Base-by-base conservation (phyloP, 257 asterid species). In the Capsicum chinense region DNA sequence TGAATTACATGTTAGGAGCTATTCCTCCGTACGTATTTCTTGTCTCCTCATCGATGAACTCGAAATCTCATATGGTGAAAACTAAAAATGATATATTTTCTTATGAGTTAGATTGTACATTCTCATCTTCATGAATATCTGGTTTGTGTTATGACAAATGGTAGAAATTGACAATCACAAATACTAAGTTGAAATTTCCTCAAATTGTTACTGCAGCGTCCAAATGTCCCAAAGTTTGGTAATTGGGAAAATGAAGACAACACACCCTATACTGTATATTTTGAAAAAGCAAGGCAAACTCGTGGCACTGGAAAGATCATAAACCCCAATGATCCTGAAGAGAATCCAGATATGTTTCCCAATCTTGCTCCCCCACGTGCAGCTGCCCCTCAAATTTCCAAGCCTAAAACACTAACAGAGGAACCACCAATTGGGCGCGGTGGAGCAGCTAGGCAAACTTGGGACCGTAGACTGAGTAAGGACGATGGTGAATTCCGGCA, bases 241-340 rank as follows among this genome's bases (percentile, higher is more conserved):
- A 89, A 92, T 86, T 95, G 98, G 98, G 95, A 92, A n/a, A 84
- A 71, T 13, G 94, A 90, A 6, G 90, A 89, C 59, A 79, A 87
- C 44, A 96, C 91, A 26, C 98, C 98, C 9, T 92, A 93, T 92
- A 92, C 97, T 0, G 88, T 89, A 8, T 92, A 85, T 86, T 95
- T 95, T 47, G 95, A 92, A 0, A 92, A 93, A 84, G 98, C 98
- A 37, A 88, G 98, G 83, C 90, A 91, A 82, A 88, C 84, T 59
- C 89, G 87, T 85, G 96, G 95, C 33, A 76, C 81, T 52, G 97
- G 93, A 84, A 93, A 92, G 85, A 87, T 90, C 85, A 89, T 92
- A 35, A 95, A 95, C 79, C 98, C 98, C 5, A 95, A 93, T 52
- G 97, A 95, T 71, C 98, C 98, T 6, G 81, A 83, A 83, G 92